phyloP scores from a whole-genome alignment of 78 protist species.

The Paratrimastix pyriformis region DNA sequence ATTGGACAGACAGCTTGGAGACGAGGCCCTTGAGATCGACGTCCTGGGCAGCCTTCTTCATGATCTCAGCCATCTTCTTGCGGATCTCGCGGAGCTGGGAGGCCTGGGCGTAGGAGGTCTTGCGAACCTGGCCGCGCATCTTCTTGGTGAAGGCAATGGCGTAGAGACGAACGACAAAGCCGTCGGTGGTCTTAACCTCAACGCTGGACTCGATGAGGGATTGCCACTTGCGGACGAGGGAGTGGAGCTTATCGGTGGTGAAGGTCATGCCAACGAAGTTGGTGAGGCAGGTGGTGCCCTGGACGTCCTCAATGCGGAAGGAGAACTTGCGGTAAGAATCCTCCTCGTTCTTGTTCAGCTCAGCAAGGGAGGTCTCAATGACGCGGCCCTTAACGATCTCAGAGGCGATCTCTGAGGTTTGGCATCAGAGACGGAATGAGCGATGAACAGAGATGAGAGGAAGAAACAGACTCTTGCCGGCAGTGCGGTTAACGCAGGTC shows the following conservation, averaged over 20 bases:
- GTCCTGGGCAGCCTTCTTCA: slow-evolving; percentile 61
- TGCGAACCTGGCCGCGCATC: slow-evolving; percentile 50
- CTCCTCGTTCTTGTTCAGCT: slow-evolving; percentile 75
- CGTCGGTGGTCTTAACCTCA: slow-evolving; percentile 85
- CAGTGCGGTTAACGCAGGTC: slow-evolving; percentile 85
- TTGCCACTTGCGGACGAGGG: slow-evolving; percentile 91
- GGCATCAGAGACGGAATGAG: neutral
- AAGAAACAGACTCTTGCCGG: slow-evolving; percentile 61
- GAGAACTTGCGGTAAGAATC: slow-evolving; percentile 80
- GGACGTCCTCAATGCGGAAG: slow-evolving; percentile 85
- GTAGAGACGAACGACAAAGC: slow-evolving; percentile 84
- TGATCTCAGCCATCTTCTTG: slow-evolving; percentile 81
- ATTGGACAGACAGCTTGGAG: slow-evolving; percentile 55
- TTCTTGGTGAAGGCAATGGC: slow-evolving; percentile 89
- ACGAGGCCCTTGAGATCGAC: slow-evolving; percentile 63
- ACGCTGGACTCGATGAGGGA: slow-evolving; percentile 84
- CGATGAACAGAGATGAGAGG: neutral
- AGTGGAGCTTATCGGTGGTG: slow-evolving; percentile 94
- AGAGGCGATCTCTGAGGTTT: slow-evolving; percentile 58
- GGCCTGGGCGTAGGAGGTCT: slow-evolving; percentile 85
- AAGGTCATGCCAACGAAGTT: slow-evolving; percentile 94
- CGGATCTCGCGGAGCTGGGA: slow-evolving; percentile 80
- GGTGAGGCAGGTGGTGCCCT: slow-evolving; percentile 75
- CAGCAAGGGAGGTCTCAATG: slow-evolving; percentile 87
- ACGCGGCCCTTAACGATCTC: slow-evolving; percentile 93